Percentiles rank a stretch among this genome's conserved stretches.
Evolutionary conservation across 2,329 filamentous ascomycete genomes (phyloP).

Genomic region (Calonectria multiphialidica): DNA sequence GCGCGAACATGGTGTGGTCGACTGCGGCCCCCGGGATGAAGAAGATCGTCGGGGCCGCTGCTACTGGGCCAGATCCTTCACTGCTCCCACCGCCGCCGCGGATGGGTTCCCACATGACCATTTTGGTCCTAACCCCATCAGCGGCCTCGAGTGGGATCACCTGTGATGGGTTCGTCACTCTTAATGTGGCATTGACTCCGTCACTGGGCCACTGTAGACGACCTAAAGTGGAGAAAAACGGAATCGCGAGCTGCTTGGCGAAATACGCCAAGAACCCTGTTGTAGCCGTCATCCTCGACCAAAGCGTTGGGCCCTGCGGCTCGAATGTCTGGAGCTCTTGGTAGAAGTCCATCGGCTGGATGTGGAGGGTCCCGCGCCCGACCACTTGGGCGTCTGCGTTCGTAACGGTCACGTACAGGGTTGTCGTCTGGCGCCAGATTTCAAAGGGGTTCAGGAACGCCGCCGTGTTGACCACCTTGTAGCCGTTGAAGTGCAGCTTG

Average conservation of each 20-base stretch:
- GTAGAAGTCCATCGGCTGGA: constrained; percentile 65
- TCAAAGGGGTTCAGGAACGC: constrained; percentile 66
- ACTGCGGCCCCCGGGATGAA: constrained; percentile 74
- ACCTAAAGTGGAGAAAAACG: constrained; percentile 36
- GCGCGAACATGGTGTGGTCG: constrained; percentile 72
- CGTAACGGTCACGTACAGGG: constrained; percentile 71
- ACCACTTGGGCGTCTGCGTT: constrained; percentile 48
- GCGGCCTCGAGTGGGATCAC: constrained; percentile 60
- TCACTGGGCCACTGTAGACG: constrained; percentile 32
- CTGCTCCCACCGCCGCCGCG: constrained; percentile 45
- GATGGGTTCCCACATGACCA: constrained; percentile 69
- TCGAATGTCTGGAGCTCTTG: constrained; percentile 67
- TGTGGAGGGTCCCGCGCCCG: constrained; percentile 71
- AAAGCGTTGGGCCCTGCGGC: constrained; percentile 24
- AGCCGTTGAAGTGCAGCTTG: constrained; percentile 70
- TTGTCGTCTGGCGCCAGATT: constrained; percentile 73
- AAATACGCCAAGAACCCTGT: constrained; percentile 27
- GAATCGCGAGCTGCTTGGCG: constrained; percentile 16
- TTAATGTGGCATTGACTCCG: constrained; percentile 5
- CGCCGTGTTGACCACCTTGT: constrained; percentile 72
- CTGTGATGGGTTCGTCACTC: constrained; percentile 46
- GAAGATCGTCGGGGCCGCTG: constrained; percentile 56
- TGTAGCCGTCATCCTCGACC: constrained; percentile 9
- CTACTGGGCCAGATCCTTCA: background rate
- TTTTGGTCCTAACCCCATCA: constrained; percentile 64